Conservation (phyloP, 805 yeast species). For the Pichia manshurica region DNA sequence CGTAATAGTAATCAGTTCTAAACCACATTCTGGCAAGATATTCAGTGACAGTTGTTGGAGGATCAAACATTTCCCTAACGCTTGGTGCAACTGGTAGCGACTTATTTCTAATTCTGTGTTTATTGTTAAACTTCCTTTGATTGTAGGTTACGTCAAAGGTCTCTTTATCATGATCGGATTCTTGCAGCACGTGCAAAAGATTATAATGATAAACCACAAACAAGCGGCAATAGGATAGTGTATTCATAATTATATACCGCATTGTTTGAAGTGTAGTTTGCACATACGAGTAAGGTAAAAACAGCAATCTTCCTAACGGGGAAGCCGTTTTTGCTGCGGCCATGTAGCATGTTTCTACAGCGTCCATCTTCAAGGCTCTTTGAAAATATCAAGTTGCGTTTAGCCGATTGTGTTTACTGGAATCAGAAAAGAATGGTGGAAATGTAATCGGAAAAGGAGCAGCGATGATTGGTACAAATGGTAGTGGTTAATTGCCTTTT, state of each 20-base stretch:
- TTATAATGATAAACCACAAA: slow-evolving; percentile 22
- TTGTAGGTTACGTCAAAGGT: slow-evolving; percentile 20
- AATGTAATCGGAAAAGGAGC: neutral
- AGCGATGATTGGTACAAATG: neutral
- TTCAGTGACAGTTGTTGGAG: slow-evolving; percentile 20
- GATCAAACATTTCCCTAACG: slow-evolving; percentile 20
- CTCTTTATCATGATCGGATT: slow-evolving; percentile 19
- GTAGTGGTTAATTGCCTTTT: neutral
- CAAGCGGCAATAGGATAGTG: slow-evolving; percentile 17
- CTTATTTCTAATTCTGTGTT: slow-evolving; percentile 16
- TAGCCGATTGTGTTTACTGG: too few species aligned
- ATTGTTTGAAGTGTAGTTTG: slow-evolving; percentile 21
- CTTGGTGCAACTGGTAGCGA: slow-evolving; percentile 18
- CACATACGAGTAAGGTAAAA: slow-evolving; percentile 22
- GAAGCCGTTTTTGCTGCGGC: slow-evolving; percentile 5
- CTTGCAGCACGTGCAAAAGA: slow-evolving; percentile 21
- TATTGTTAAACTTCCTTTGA: slow-evolving; percentile 19
- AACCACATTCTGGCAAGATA: slow-evolving; percentile 24
- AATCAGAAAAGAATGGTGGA: neutral
- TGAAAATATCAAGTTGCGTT: too few species aligned
- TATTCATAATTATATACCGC: slow-evolving; percentile 16
- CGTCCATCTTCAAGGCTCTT: slow-evolving; percentile 4
- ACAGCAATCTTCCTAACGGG: slow-evolving; percentile 22
- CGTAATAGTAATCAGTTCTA: slow-evolving; percentile 35
- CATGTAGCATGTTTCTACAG: slow-evolving; percentile 4